Base-by-base conservation (phyloP, 495 filamentous ascomycete genomes). In the Hamigera avellanea region DNA sequence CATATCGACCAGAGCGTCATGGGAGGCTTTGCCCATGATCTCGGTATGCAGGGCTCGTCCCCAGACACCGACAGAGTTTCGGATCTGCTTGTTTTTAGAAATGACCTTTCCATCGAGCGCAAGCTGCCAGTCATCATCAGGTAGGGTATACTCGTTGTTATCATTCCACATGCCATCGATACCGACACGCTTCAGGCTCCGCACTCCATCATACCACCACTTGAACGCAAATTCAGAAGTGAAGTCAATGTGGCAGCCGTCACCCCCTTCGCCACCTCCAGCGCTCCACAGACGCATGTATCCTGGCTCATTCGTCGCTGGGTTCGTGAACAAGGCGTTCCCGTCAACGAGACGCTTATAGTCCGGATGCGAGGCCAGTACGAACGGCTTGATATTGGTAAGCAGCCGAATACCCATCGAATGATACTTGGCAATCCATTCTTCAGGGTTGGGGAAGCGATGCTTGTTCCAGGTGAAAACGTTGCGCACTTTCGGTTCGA, bases 131-230 rank as follows among this genome's bases (percentile, higher is more conserved):
- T 71, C 64, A 36, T 83, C 79, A 46, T 69, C 62, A 0, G 76
- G 74, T 2, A 77, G 64, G 5, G 73, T 78, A 50, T 80, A 82
- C 56, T 83, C 80, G 48, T 81, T 81, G 55, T 83, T 83, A 53
- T 83, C 80, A 43, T 80, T 83, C 80, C 80, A 83, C 55, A 81
- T 81, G 19, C 66, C 75, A 41, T 82, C 78, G 38, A 83, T 75
- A 13, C 78, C 77, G 14, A 62, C 56, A 18, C 69, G 59, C 36
- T 73, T 73, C 27, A 83, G 63, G 29, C 59, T 67, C 38, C 72
- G 64, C 8, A 77, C 69, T 6, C 78, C 76, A 13, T 78, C 58
- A 41, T 73, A 78, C 79, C 79, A 83, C 72, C 75, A 83, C 14
- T 73, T 56, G 51, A 75, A 79, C n/a, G 75, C 73, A 12, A 61